Percentiles rank a stretch among this genome's conserved stretches.
phyloP scores from a whole-genome alignment of 2,329 filamentous ascomycete genomes.

The Alternaria sp. region DNA sequence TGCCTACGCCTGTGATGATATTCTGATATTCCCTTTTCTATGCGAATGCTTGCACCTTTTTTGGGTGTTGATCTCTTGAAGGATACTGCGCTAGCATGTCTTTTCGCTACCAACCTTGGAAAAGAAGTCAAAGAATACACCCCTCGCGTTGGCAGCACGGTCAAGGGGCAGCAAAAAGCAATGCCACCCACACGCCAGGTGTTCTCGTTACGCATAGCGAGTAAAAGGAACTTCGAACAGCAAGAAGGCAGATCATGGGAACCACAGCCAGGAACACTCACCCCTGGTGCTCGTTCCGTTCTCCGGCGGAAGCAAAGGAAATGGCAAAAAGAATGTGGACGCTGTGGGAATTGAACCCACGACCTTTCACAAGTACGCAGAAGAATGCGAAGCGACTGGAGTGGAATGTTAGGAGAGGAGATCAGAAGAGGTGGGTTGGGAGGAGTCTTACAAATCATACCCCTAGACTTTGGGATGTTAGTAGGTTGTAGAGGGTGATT shows the following conservation, averaged over 20 bases:
- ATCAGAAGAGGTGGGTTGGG: not conserved
- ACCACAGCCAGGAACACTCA: too few relatives aligned
- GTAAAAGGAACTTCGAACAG: too few relatives aligned
- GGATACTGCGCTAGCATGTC: not conserved
- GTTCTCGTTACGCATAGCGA: not conserved
- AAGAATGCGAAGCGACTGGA: constrained; percentile 25
- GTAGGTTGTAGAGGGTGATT: not conserved
- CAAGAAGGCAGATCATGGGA: too few relatives aligned
- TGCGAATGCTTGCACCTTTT: not conserved
- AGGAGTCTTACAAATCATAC: constrained; percentile 12
- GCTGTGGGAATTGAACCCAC: constrained; percentile 36
- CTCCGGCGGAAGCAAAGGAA: not conserved
- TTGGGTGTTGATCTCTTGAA: not conserved
- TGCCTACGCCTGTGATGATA: not conserved
- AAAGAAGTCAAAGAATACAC: not conserved
- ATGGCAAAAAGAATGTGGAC: constrained; percentile 18
- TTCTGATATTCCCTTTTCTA: not conserved
- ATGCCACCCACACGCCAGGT: not conserved
- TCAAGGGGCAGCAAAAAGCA: not conserved
- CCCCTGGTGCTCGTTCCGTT: not conserved
- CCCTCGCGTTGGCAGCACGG: not conserved
- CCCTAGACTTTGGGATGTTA: constrained; percentile 10
- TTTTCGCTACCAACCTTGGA: not conserved
- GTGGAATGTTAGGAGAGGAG: not conserved
- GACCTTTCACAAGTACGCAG: constrained; percentile 27